These are phyloP conservation scores for Diaporthe citriasiana DNA, from an alignment of 2,329 filamentous ascomycete species.

Conservation along the genomic window DNA sequence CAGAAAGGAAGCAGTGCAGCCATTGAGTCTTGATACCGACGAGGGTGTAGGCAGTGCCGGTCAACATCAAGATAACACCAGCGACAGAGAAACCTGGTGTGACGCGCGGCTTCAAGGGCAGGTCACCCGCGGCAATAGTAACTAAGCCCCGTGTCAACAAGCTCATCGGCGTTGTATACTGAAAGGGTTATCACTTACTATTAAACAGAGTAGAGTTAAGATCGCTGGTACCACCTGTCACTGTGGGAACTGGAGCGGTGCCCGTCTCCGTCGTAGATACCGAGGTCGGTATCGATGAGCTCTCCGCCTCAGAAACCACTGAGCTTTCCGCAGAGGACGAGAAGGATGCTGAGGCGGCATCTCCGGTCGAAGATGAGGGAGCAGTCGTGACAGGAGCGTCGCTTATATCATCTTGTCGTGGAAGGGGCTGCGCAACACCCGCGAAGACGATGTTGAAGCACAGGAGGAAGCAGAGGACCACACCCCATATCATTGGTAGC, in stretches of 20 bases:
- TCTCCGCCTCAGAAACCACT: not conserved
- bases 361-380: not conserved
- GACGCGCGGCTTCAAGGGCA: conserved; percentile 81
- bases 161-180: not conserved
- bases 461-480: conserved; percentile 33
- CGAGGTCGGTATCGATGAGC: conserved; percentile 13
- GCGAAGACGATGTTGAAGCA: conserved; percentile 37
- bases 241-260: conserved; percentile 27
- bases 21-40: conserved; percentile 87
- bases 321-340: not conserved
- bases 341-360: conserved; percentile 19
- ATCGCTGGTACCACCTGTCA: conserved; percentile 19
- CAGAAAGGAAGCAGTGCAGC: conserved; percentile 86
- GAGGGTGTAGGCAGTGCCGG: conserved; percentile 79
- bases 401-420: conserved; percentile 31
- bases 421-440: conserved; percentile 38
- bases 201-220: conserved; percentile 37
- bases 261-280: conserved; percentile 21
- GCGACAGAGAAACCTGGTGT: conserved; percentile 87
- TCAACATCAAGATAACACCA: conserved; percentile 80
- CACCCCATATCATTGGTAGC: conserved; percentile 25
- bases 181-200: not conserved
- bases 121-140: conserved; percentile 62
- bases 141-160: conserved; percentile 49
- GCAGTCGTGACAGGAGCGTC: not conserved